Base-by-base conservation (phyloP, 192 early-diverging fungal species). In the Podila horticola region DNA sequence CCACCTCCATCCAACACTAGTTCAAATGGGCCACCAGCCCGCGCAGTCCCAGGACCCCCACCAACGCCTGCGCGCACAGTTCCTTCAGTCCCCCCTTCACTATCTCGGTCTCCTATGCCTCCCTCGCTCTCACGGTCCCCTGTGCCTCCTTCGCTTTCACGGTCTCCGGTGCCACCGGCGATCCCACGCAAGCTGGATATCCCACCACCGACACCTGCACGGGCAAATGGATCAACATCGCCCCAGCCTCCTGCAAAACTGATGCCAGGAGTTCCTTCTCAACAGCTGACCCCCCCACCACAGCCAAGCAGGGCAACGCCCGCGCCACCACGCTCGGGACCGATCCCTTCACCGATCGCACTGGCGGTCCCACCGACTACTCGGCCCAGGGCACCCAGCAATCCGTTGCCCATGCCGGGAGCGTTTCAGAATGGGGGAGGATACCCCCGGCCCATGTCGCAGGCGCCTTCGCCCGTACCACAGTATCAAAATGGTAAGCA, bases 1-100 rank as follows among this genome's bases (percentile, higher is more conserved):
- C 58, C 60, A 12, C 59, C 61, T 55, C 76, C 41, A 17, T 45
- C 41, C 41, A 45, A 45, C 13, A 45, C 41, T 3, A 45, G 41
- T 12, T 45, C 41, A 15, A 45, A 45, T 45, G 41, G 41, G 41
- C 41, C 41, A 45, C 41, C 41, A 17, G 41, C 41, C 4, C 41
- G 41, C 41, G 41, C 41, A 45, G 41, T 45, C 41, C 41, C 41
- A 13, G 41, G 41, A 45, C 41, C 41, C 11, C 41, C 76, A 58
- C 65, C 76, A 8, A 72, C 76, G 5, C 77, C 74, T 77, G 68
- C 61, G 49, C 66, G 66, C 26, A n/a, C 70, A 45, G 67, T 49
- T 12, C 66, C 74, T 2, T 38, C 62, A 22, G 58, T 62, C 22
- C 79, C 84, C 12, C 65, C 73, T 20, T 62, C 60, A 51, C 29